Evolutionary conservation across 495 filamentous ascomycete species (phyloP), one percentile per base, ranked within the genome.

Genomic region (Neurospora sp.): DNA sequence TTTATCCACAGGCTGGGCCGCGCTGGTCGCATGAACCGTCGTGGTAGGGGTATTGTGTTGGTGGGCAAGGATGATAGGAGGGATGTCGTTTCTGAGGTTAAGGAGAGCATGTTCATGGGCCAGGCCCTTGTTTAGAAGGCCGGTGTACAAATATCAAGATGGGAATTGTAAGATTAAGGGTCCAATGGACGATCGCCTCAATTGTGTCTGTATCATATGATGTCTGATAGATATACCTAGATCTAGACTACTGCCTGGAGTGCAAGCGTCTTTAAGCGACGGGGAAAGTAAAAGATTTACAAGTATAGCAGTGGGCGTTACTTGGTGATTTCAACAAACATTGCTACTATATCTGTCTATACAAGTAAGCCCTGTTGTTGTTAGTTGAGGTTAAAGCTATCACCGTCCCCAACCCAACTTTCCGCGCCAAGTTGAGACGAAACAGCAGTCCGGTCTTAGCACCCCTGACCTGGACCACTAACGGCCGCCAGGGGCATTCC

Each of bases 1-100:
- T 98, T 99, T 77, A 97, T 98, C 78, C 96, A 98, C 80, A 91
- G 96, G 23, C 86, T 98, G 27, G 96, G 96, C 70, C 86, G 96
- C 76, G 92, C 94, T 0, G 96, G 96, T 20, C 87, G 96, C 39
- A 98, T 98, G 96, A 93, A 93, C 3, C 88, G 93, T 77, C 87
- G 96, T 79, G 96, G 96, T 48, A 87, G 94, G 75, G 96, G 93
- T 35, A 88, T 97, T 74, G 93, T 98, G 48, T 82, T 99, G 66
- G 93, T 97, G 12, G 96, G 94, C 73, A 95, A 90, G 83, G 86
- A 92, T 75, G 96, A 98, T 80, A 85, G 96, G 72, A 91, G 91
- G 80, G 94, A 98, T 83, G 88, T 98, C 40, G 93, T 98, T 40
- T 90, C 89, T 35, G 97, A 98, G 85, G 94, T 99, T 31, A 92